These are phyloP conservation scores for Penicillium frequentans DNA, from an alignment of 2,329 filamentous ascomycete species.

Conservation along the genomic window DNA sequence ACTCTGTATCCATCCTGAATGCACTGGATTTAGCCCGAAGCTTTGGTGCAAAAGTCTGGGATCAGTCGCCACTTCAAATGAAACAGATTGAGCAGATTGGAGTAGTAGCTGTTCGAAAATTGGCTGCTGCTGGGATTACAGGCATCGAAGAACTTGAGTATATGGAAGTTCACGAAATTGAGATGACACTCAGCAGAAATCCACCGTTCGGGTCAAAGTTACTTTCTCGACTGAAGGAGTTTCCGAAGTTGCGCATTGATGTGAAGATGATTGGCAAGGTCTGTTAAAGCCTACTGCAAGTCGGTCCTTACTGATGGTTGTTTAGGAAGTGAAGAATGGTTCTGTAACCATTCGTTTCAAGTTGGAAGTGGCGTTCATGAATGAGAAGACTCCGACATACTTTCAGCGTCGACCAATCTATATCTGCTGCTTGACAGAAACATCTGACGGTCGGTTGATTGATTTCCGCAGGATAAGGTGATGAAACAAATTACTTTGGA, in stretches of 20 bases:
- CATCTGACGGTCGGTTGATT: slow-evolving; percentile 65
- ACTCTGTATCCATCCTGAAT: slow-evolving; percentile 66
- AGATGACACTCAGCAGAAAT: slow-evolving; percentile 73
- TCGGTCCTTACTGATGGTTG: background rate
- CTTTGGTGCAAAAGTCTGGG: slow-evolving; percentile 75
- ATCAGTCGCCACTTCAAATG: slow-evolving; percentile 76
- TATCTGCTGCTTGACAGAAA: slow-evolving; percentile 73
- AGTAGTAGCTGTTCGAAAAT: slow-evolving; percentile 69
- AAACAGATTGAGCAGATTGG: slow-evolving; percentile 82
- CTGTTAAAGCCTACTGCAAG: slow-evolving; percentile 25
- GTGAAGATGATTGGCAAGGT: slow-evolving; percentile 53
- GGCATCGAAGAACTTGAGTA: slow-evolving; percentile 69
- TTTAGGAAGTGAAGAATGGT: slow-evolving; percentile 33
- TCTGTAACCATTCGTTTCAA: slow-evolving; percentile 62
- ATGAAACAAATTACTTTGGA: slow-evolving; percentile 3
- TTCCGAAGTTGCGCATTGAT: slow-evolving; percentile 66
- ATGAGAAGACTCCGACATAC: slow-evolving; percentile 58
- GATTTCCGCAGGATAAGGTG: slow-evolving; percentile 67
- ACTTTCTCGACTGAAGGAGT: slow-evolving; percentile 63
- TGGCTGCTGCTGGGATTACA: slow-evolving; percentile 68
- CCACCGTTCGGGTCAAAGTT: slow-evolving; percentile 78
- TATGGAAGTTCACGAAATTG: slow-evolving; percentile 70
- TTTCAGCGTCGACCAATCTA: slow-evolving; percentile 68
- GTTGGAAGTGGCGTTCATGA: slow-evolving; percentile 69
- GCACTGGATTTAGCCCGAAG: slow-evolving; percentile 78